Evolutionary conservation across 1,284 basidiomycete species (phyloP), one percentile per base, ranked within the genome.

Genomic region (Sporisorium scitamineum): DNA sequence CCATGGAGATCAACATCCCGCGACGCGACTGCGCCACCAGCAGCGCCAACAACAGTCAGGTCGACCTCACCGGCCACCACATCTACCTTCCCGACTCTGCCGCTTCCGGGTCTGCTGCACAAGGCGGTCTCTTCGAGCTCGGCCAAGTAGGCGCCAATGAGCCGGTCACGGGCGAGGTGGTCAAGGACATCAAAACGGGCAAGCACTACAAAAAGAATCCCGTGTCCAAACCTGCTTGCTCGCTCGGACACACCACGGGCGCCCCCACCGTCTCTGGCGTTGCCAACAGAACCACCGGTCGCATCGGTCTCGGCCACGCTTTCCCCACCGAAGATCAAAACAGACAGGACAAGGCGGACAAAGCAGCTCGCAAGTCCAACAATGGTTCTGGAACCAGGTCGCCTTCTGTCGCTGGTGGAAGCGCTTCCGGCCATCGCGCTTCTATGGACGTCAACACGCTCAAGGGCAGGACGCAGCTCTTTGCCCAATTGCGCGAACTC

Each of bases 201-300:
- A 74, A 76, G 45, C 78, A 78, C 41, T 80, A 80, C 69, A 70
- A 70, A 26, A 76, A 76, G 61, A 54, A 31, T 5, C 66, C 70
- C 7, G 59, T 67, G 13, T 48, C 56, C 22, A 75, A 70, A 31
- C 67, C 73, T 0, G 64, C 68, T 10, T 74, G 68, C 34, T 76
- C 73, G 7, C 64, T 79, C 5, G 74, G 70, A 3, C 74, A 79
- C 55, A 70, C 74, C 24, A 54, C 61, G 5, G 73, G 70, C 24
- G 70, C 75, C 5, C 70, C 75, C 29, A 26, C 45, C 51, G 59
- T 70, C 16, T n/a, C 56, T 5, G 60, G 47, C 8, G 37, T 53
- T 3, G 20, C 42, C 5, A 42, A 32, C 7, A 45, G 75, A 2
- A 58, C 45, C 20, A 66, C 70, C 3, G 70, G 70, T 13, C 55